Percentiles rank a stretch among this genome's conserved stretches.
Conservation (phyloP, 2,329 filamentous ascomycete genomes). For the Macroventuria anomochaeta region DNA sequence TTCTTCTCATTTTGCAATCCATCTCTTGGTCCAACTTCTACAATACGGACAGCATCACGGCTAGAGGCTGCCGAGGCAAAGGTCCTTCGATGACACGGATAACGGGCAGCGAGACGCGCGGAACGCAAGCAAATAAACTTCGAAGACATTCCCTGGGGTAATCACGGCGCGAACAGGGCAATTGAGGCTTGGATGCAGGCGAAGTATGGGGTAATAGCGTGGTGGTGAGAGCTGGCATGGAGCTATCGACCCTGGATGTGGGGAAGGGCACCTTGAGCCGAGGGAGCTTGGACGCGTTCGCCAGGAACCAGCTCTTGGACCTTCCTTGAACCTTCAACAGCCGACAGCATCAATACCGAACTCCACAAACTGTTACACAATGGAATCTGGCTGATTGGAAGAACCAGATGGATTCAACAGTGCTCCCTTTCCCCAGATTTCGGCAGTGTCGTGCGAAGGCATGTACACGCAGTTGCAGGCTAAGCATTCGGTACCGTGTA, state of each 20-base stretch:
- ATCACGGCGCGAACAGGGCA: slow-evolving; percentile 3
- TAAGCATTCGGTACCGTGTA: slow-evolving; percentile 19
- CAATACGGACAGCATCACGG: slow-evolving; percentile 63
- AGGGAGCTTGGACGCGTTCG: slow-evolving; percentile 17
- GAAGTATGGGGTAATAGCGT: slow-evolving; percentile 15
- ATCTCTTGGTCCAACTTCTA: slow-evolving; percentile 85
- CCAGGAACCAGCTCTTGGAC: neutral
- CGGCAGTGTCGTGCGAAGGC: slow-evolving; percentile 16
- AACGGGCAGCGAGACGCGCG: slow-evolving; percentile 45
- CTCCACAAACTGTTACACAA: slow-evolving; percentile 18
- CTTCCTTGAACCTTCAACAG: slow-evolving; percentile 14
- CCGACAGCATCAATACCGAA: slow-evolving; percentile 13
- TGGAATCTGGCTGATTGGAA: slow-evolving; percentile 19
- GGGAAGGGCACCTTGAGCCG: slow-evolving; percentile 16
- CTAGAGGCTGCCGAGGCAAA: slow-evolving; percentile 44
- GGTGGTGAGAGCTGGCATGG: slow-evolving; percentile 11
- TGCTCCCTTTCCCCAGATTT: slow-evolving; percentile 19
- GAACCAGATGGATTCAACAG: neutral
- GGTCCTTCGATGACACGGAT: slow-evolving; percentile 36
- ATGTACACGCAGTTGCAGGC: slow-evolving; percentile 15
- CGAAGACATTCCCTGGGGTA: slow-evolving; percentile 34
- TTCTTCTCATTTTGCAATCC: slow-evolving; percentile 86
- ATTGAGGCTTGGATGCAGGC: slow-evolving; percentile 9
- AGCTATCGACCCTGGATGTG: slow-evolving; percentile 9
- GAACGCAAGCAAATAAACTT: slow-evolving; percentile 42